These are phyloP conservation scores for Phytophthora podocarpi DNA, from an alignment of 352 stramenopile species.

Conservation along the genomic window DNA sequence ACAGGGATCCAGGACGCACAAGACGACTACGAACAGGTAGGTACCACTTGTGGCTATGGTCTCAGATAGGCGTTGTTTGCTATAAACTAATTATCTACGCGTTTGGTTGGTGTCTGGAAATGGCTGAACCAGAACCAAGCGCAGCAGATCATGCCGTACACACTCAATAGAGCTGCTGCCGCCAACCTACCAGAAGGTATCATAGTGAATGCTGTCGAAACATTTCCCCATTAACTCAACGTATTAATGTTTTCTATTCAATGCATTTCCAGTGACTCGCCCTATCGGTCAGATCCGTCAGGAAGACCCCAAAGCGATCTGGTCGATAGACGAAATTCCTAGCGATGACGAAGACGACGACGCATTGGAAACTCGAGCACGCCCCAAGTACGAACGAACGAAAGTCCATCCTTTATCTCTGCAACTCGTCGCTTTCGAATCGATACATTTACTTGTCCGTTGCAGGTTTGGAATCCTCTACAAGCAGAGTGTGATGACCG, in stretches of 20 bases:
- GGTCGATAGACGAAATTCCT: constrained; percentile 67
- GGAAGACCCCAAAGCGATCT: constrained; percentile 73
- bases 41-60: no score
- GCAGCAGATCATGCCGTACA: constrained; percentile 28
- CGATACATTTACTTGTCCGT: neutral
- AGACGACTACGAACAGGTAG: constrained; percentile 35
- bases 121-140: constrained; percentile 17
- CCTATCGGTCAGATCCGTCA: constrained; percentile 75
- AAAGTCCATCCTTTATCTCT: no score
- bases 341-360: constrained; percentile 84
- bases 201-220: no score
- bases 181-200: constrained; percentile 40
- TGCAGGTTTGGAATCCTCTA: constrained; percentile 83
- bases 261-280: constrained; percentile 61
- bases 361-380: constrained; percentile 51
- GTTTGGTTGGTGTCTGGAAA: neutral
- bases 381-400: constrained; percentile 61
- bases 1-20: constrained; percentile 25
- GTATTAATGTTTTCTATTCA: no score
- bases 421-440: no score
- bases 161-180: constrained; percentile 29
- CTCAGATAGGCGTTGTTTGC: no score
- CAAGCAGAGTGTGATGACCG: constrained; percentile 88
- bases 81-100: no score
- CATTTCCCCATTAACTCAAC: no score